These are phyloP conservation scores for Irpex sp. DNA, from an alignment of 1,284 basidiomycete genomes.

Conservation along the genomic window DNA sequence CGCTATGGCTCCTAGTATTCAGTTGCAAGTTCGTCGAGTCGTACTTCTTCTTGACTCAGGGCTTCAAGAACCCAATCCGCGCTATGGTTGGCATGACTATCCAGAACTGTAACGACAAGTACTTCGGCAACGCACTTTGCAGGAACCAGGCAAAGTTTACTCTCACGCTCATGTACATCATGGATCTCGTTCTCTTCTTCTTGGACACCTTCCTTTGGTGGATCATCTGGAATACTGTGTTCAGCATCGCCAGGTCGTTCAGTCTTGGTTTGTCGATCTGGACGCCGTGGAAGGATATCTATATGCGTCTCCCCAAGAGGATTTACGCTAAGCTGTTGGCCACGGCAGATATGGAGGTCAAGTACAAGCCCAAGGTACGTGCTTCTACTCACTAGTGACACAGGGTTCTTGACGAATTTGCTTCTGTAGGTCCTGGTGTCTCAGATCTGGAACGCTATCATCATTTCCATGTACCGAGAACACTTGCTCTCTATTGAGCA, in stretches of 20 bases:
- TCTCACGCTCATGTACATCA: constrained; percentile 92
- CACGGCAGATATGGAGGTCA: constrained; percentile 90
- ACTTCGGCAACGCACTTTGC: constrained; percentile 80
- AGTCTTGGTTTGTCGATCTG: constrained; percentile 89
- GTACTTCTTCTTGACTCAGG: constrained; percentile 92
- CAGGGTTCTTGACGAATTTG: background rate
- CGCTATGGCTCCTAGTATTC: constrained; percentile 88
- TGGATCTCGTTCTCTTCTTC: constrained; percentile 95
- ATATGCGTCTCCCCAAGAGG: constrained; percentile 87
- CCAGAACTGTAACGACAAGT: constrained; percentile 80
- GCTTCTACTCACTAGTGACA: background rate
- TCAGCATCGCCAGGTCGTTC: constrained; percentile 89
- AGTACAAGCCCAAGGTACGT: constrained; percentile 92
- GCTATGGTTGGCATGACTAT: constrained; percentile 95
- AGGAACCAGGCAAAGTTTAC: constrained; percentile 90
- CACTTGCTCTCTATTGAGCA: constrained; percentile 95
- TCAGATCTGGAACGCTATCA: constrained; percentile 97
- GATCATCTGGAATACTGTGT: constrained; percentile 96
- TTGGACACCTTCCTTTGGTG: constrained; percentile 98
- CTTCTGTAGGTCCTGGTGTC: constrained; percentile 84
- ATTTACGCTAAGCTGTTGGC: constrained; percentile 93
- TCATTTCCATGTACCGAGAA: constrained; percentile 99
- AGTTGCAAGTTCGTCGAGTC: constrained; percentile 93
- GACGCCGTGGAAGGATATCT: constrained; percentile 97
- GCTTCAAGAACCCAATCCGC: constrained; percentile 86